Percentiles rank a stretch among this genome's conserved stretches.
Conservation (phyloP, 164 flowering plant genomes). For the Chloranthus sessilifolius region DNA sequence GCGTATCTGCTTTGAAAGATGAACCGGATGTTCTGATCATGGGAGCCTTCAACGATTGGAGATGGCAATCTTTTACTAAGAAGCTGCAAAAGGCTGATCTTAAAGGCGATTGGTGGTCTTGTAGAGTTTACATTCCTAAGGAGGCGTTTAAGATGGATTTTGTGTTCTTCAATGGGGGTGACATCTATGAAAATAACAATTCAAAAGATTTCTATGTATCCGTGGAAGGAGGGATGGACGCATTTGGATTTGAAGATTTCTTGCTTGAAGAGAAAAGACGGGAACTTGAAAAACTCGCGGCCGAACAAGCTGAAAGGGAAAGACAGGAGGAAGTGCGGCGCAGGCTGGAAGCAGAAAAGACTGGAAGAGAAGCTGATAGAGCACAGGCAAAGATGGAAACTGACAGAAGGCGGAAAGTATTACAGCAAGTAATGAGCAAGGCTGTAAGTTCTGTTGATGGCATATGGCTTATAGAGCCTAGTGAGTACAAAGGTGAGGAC, state of each 20-base stretch:
- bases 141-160: conserved; percentile 89
- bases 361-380: conserved; percentile 70
- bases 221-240: conserved; percentile 79
- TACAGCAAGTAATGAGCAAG: conserved; percentile 37
- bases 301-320: conserved; percentile 78
- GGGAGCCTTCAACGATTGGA: conserved; percentile 98
- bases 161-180: conserved; percentile 77
- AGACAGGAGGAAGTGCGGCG: conserved; percentile 72
- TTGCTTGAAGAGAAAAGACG: conserved; percentile 87
- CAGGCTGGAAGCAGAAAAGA: conserved; percentile 66
- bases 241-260: conserved; percentile 74
- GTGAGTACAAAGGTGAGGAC: conserved; percentile 55
- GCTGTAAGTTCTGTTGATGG: conserved; percentile 50
- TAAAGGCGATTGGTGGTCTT: conserved; percentile 96
- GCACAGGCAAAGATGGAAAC: conserved; percentile 67
- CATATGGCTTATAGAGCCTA: conserved; percentile 73
- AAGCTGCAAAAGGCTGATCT: conserved; percentile 62
- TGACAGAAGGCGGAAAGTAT: conserved; percentile 35
- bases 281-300: conserved; percentile 73
- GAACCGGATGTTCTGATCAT: conserved; percentile 69
- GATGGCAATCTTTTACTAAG: conserved; percentile 74
- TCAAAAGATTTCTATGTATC: conserved; percentile 57
- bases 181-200: conserved; percentile 87
- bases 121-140: conserved; percentile 68
- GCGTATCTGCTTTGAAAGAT: conserved; percentile 54